Evolutionary conservation across 2,329 filamentous ascomycete genomes (phyloP).

Genomic region (Trichoderma atrobrunneum): DNA sequence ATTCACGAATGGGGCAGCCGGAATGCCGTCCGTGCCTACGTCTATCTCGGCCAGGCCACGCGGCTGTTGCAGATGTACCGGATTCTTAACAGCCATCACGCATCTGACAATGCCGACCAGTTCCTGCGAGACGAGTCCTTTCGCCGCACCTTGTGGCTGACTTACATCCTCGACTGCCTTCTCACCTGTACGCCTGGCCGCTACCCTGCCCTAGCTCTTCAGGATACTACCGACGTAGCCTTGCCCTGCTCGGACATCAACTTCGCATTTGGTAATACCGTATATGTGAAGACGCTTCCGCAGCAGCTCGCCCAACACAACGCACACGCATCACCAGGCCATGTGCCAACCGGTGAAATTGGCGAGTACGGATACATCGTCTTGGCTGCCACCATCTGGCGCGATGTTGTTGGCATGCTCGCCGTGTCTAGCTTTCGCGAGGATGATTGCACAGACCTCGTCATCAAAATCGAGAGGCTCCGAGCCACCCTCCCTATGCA

Average conservation of each 20-base stretch:
- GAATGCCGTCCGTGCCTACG: conserved; percentile 61
- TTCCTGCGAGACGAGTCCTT: conserved; percentile 61
- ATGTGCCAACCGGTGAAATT: conserved; percentile 48
- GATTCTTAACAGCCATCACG: conserved; percentile 55
- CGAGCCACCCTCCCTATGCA: conserved; percentile 56
- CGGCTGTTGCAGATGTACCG: conserved; percentile 64
- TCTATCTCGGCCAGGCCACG: conserved; percentile 61
- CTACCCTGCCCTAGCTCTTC: conserved; percentile 53
- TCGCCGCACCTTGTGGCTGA: conserved; percentile 59
- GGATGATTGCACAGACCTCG: conserved; percentile 49
- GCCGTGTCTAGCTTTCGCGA: conserved; percentile 53
- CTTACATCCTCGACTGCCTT: conserved; percentile 62
- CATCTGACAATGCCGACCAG: conserved; percentile 51
- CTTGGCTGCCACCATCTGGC: conserved; percentile 59
- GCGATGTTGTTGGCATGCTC: conserved; percentile 60
- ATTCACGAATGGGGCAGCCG: conserved; percentile 63
- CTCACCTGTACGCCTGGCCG: conserved; percentile 61
- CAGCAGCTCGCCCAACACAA: conserved; percentile 38
- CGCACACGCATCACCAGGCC: conserved; percentile 30
- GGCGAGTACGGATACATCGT: conserved; percentile 63
- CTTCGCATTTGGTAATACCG: conserved; percentile 60
- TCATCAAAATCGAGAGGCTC: conserved; percentile 54
- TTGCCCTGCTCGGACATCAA: conserved; percentile 61
- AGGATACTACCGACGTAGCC: conserved; percentile 54
- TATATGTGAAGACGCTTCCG: conserved; percentile 55